Evolutionary conservation across 768 basidiomycete genomes (phyloP), one percentile per base, ranked within the genome.

Genomic region (Cubamyces lactineus): DNA sequence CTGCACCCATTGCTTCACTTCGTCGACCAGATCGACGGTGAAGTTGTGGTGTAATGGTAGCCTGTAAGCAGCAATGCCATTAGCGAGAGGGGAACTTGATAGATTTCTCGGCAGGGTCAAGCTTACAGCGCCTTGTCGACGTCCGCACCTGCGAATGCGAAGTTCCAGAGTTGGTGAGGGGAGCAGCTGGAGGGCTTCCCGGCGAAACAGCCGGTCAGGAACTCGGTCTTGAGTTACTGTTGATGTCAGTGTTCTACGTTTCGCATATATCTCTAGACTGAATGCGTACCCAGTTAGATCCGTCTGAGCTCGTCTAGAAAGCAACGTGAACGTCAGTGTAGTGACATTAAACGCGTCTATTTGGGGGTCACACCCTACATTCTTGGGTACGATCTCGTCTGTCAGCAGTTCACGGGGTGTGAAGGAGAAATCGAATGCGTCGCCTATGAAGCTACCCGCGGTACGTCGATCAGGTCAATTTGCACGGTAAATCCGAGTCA

Each of bases 281-380:
- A 12, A 17, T n/a, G 39, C 59, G 26, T 63, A 82, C 82, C 82
- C 83, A 84, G 65, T 82, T 83, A 0, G 82, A 78, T 4, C 81
- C 83, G 61, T 82, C 81, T 1, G 82, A 84, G 62, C 82, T 83
- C 2, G 83, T 83, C 83, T 84, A 59, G 16, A 28, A 30, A n/a
- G 5, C 24, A 28, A 7, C 42, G 40, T n/a, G 23, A n/a, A 47
- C 15, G 34, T 28, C 2, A 21, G 19, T 7, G 7, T 19, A 52
- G 34, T 28, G 46, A 16, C 38, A 28, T 17, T 21, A 11, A 1
- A 11, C 11, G 6, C 34, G 1, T 34, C 9, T 9, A 9, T 1
- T 6, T 11, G 34, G 9, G 9, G 34, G 5, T 5, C 6, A 11
- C 47, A 38, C 5, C 76, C 42, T 57, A 79, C 82, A 67, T 81